Evolutionary conservation across 2,329 filamentous ascomycete genomes (phyloP).

Genomic region (Laburnicola sp.): DNA sequence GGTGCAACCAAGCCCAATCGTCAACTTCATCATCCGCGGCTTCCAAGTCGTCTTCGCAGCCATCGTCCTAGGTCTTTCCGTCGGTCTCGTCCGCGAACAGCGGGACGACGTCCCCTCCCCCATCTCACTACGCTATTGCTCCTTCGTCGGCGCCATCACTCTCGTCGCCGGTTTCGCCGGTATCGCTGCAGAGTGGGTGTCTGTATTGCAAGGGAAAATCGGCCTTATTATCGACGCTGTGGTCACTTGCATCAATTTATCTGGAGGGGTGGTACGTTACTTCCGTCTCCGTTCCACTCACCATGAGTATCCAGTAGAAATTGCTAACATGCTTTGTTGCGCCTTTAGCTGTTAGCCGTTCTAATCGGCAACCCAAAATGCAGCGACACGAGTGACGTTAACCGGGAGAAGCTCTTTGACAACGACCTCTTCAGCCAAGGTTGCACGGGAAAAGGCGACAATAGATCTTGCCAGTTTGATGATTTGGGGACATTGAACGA

Average conservation of each 20-base stretch:
- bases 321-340: neutral
- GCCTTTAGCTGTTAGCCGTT: slow-evolving; percentile 14
- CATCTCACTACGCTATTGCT: slow-evolving; percentile 8
- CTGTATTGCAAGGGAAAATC: slow-evolving; percentile 21
- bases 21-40: slow-evolving; percentile 19
- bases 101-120: slow-evolving; percentile 3
- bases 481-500: slow-evolving; percentile 9
- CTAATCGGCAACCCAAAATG: slow-evolving; percentile 14
- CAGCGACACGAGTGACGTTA: slow-evolving; percentile 1
- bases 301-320: neutral
- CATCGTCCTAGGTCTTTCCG: slow-evolving; percentile 21
- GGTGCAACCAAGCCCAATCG: neutral
- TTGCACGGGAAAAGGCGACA: neutral
- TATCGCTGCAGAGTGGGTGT: slow-evolving; percentile 16
- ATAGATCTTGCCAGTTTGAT: neutral
- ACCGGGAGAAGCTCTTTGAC: slow-evolving; percentile 1
- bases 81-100: slow-evolving; percentile 20
- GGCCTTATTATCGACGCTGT: slow-evolving; percentile 19
- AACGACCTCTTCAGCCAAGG: slow-evolving; percentile 25
- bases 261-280: slow-evolving; percentile 26
- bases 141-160: slow-evolving; percentile 17
- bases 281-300: no score
- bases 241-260: slow-evolving; percentile 19
- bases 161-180: slow-evolving; percentile 20
- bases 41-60: slow-evolving; percentile 22